Base-by-base conservation (phyloP, 1,139 yeast genomes). In the Williopsis jadinii region DNA sequence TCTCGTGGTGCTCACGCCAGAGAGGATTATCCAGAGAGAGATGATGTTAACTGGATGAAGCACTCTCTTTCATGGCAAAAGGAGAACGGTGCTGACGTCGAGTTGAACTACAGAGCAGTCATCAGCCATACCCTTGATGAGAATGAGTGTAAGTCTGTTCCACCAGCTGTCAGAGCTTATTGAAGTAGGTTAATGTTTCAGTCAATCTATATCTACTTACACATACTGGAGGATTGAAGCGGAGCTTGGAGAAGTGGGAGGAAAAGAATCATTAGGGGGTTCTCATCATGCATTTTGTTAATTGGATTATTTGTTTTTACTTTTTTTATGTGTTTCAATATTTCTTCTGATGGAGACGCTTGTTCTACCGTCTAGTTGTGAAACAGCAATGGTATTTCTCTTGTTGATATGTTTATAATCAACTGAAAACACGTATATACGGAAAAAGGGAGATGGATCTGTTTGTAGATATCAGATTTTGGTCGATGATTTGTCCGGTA, bases 1-100 rank as follows among this genome's bases (percentile, higher is more conserved):
- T 88, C 97, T 38, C 87, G 98, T 76, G 98, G 98, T 73, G 98
- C 98, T 41, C 98, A 92, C 62, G 97, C 98, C 50, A 84, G 97
- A 74, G 98, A 92, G 68, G 98, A 92, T 67, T 90, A 68, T 73
- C 97, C 95, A 60, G 82, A 80, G 49, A 87, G 98, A 80, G 95
- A 92, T 61, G 98, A 92, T 64, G 88, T 63, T 47, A 73, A 87
- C 74, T 92, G 98, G 98, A 87, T 88, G 94, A 92, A 92, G 74
- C 98, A 92, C 70, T 78, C 97, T 40, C 73, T 92, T 62, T 86
- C 97, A 41, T 92, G 95, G 87, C 97, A 92, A 73, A 61, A 67
- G 46, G 66, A 68, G 35, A 72, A 73, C 49, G 95, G 94, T 59
- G 92, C 75, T 40, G 73, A 75, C 44, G 88, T 87, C 41, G 69